phyloP scores from a whole-genome alignment of 768 basidiomycete species.

The Stropharia rugosoannulata region DNA sequence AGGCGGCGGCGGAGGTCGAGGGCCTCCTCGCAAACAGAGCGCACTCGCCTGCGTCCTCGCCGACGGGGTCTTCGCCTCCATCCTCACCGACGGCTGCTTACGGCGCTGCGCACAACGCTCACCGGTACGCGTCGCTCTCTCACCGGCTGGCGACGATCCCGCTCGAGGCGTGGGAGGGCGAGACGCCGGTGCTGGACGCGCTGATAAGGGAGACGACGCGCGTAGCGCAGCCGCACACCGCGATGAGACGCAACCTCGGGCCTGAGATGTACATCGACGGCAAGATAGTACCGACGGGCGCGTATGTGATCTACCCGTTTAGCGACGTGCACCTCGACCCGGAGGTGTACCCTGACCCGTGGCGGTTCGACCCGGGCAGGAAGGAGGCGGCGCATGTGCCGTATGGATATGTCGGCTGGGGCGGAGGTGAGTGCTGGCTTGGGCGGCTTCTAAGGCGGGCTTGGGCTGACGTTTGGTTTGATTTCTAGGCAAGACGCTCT shows the following conservation, averaged over 20 bases:
- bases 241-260: constrained; percentile 79
- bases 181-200: constrained; percentile 69
- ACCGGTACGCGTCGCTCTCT: constrained; percentile 15
- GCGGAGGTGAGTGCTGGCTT: constrained; percentile 57
- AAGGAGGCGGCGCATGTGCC: constrained; percentile 42
- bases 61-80: constrained; percentile 9
- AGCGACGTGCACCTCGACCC: constrained; percentile 77
- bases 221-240: constrained; percentile 75
- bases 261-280: constrained; percentile 69
- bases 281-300: constrained; percentile 68
- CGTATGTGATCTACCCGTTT: constrained; percentile 79
- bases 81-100: neutral
- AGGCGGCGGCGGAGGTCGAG: constrained; percentile 61
- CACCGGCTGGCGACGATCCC: constrained; percentile 58
- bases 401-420: constrained; percentile 75
- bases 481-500: constrained; percentile 60
- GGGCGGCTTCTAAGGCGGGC: constrained; percentile 4
- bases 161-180: constrained; percentile 66
- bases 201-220: constrained; percentile 78
- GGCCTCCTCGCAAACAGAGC: constrained; percentile 47
- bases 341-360: constrained; percentile 71
- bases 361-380: constrained; percentile 72
- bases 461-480: constrained; percentile 4
- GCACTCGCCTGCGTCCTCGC: constrained; percentile 16
- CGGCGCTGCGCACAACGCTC: neutral